A percentile compares a stretch with the other conserved stretches of the same genome.
Conservation (phyloP, 2,329 filamentous ascomycete species). For the Penicillium freii region DNA sequence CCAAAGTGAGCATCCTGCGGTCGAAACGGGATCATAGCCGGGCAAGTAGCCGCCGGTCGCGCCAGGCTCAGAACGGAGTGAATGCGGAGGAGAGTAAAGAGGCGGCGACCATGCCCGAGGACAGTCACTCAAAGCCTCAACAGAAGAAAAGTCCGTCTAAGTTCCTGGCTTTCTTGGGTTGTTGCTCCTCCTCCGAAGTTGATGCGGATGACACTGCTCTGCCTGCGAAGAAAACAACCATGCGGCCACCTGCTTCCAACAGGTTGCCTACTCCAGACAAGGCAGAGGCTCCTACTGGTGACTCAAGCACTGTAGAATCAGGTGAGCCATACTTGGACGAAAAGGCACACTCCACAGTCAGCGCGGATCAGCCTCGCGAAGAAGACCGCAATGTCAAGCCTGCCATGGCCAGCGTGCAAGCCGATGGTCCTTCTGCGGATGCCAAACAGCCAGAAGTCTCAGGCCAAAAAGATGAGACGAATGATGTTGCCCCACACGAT, state of each 20-base stretch:
- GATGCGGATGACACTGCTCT: slow-evolving; percentile 45
- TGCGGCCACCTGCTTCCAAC: slow-evolving; percentile 37
- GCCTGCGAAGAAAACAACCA: slow-evolving; percentile 48
- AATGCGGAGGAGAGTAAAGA: slow-evolving; percentile 35
- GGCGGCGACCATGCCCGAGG: slow-evolving; percentile 32
- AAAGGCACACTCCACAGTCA: slow-evolving; percentile 36
- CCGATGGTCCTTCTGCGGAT: slow-evolving; percentile 30
- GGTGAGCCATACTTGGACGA: slow-evolving; percentile 42
- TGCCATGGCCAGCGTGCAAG: slow-evolving; percentile 38
- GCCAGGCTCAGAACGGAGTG: slow-evolving; percentile 36
- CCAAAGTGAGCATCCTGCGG: slow-evolving; percentile 64
- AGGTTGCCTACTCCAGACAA: slow-evolving; percentile 43
- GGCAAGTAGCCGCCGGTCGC: slow-evolving; percentile 55
- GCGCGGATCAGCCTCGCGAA: slow-evolving; percentile 30
- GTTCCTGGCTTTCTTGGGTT: slow-evolving; percentile 49
- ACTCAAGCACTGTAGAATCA: slow-evolving; percentile 42
- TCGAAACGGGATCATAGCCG: slow-evolving; percentile 66
- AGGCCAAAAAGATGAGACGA: slow-evolving; percentile 16
- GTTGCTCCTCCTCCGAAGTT: slow-evolving; percentile 48
- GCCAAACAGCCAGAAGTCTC: slow-evolving; percentile 16
- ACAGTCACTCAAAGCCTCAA: slow-evolving; percentile 35
- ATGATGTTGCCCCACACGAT: slow-evolving; percentile 8
- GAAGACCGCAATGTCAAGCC: slow-evolving; percentile 32
- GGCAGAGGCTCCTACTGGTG: slow-evolving; percentile 36
- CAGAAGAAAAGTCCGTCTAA: slow-evolving; percentile 43